Evolutionary conservation across 2,329 filamentous ascomycete species (phyloP), one percentile per base, ranked within the genome.

Genomic region (Aspergillus bombycis): DNA sequence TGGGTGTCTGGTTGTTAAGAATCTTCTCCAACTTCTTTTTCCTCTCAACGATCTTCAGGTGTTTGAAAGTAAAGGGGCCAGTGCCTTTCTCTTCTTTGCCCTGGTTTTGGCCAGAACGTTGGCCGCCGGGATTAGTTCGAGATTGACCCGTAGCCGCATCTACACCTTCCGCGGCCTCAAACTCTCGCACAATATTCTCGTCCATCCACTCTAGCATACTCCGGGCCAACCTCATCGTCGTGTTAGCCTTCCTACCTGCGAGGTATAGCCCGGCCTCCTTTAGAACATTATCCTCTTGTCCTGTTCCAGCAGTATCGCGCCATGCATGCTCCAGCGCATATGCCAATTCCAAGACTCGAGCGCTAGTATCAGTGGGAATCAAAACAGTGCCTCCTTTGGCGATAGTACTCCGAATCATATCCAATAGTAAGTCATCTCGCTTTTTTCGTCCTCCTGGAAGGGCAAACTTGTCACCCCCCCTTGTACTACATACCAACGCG

Each of bases 151-250:
- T 69, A 8, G 71, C 70, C 58, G 71, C 73, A 61, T 81, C 79
- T 28, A 74, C 75, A 41, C 79, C 78, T 62, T 81, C 78, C 1
- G 78, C 83, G 19, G 90, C 88, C 75, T 97, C 94, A 65, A 97
- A 96, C 71, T 98, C 94, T 60, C 93, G 89, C 48, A 96, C 91
- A 63, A 99, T 96, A 62, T 89, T 90, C 73, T 97, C 94, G 74
- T 98, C 94, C 94, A 99, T 98, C 95, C 95, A 99, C 75, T 99
- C 95, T 36, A 99, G 83, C 92, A 99, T 96, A 76, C 94, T 97
- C 68, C 94, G 87, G 30, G 94, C 92, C 69, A 97, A 92, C 58
- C 93, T 87, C 84, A 98, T 91, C 0, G 94, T 96, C 66, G 93
- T 94, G 62, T 92, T 90, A 67, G 92, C 91, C 65, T 93, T 96